Conservation (phyloP, 495 filamentous ascomycete genomes). For the Evansstolkia leycettana region DNA sequence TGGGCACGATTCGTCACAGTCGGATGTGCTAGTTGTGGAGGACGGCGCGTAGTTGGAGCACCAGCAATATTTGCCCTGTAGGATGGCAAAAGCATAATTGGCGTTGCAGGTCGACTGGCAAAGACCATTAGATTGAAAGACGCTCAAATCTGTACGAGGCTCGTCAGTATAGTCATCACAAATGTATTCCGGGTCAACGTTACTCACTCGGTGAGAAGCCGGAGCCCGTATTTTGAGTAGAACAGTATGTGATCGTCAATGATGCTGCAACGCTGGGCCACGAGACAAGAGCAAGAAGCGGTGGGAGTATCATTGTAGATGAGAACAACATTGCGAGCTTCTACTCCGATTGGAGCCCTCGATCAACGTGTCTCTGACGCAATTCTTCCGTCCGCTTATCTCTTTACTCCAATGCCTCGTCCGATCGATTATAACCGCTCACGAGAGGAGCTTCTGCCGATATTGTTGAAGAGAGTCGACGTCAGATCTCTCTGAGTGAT, state of each 20-base stretch:
- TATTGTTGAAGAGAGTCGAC: too few species aligned
- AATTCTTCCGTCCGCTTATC: too few species aligned
- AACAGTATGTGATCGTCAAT: slow-evolving; percentile 27
- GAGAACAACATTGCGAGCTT: slow-evolving; percentile 3
- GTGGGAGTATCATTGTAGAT: slow-evolving; percentile 6
- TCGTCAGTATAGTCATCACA: neutral
- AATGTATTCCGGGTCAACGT: neutral
- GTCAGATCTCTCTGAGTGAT: too few species aligned
- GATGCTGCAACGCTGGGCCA: slow-evolving; percentile 5
- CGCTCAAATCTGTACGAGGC: slow-evolving; percentile 32
- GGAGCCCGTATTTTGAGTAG: slow-evolving; percentile 34
- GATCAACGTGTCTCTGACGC: too few species aligned
- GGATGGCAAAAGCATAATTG: slow-evolving; percentile 53
- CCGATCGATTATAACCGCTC: too few species aligned
- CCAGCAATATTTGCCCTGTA: slow-evolving; percentile 58
- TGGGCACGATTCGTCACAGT: slow-evolving; percentile 50
- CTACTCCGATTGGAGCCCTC: neutral
- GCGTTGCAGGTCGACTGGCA: slow-evolving; percentile 42
- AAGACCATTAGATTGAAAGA: slow-evolving; percentile 54
- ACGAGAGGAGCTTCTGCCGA: too few species aligned
- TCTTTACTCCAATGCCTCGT: too few species aligned
- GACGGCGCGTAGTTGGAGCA: slow-evolving; percentile 59
- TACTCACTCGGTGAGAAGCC: slow-evolving; percentile 18
- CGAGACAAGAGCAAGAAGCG: slow-evolving; percentile 13
- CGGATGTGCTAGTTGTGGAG: slow-evolving; percentile 18